Conservation (phyloP, 164 flowering plant genomes). For the Chimonanthus salicifolius region DNA sequence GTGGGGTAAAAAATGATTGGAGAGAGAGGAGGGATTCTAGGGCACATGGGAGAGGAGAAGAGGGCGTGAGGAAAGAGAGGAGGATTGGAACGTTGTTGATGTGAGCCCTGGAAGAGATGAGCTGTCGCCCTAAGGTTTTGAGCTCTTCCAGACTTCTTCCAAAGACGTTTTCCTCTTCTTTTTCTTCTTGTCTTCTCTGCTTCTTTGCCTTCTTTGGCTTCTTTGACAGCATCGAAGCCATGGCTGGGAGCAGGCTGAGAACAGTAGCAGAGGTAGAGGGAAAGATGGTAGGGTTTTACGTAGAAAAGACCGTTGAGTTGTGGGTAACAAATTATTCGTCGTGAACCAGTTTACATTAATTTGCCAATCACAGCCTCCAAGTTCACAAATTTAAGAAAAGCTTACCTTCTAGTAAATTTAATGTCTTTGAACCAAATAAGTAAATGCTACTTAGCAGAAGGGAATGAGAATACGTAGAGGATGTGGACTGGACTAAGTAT, state of each 20-base stretch:
- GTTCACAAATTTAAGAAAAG: too few species aligned
- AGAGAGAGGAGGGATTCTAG: conserved; percentile 74
- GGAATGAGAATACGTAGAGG: too few species aligned
- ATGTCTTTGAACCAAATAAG: too few species aligned
- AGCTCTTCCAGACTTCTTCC: conserved; percentile 34
- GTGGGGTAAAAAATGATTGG: conserved; percentile 76
- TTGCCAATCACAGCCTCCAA: too few species aligned
- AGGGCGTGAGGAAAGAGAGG: conserved; percentile 43
- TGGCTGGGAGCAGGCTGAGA: not conserved
- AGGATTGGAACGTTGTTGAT: conserved; percentile 80
- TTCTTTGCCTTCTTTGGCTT: conserved; percentile 13
- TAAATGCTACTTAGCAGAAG: too few species aligned
- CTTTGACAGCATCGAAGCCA: conserved; percentile 1
- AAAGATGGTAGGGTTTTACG: not conserved
- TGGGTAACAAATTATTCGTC: too few species aligned
- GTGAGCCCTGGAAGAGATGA: conserved; percentile 69
- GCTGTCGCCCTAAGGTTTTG: conserved; percentile 58
- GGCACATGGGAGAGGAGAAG: conserved; percentile 44
- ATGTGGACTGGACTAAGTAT: too few species aligned
- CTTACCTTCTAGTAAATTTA: too few species aligned
- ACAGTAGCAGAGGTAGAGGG: too few species aligned
- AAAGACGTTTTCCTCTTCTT: not conserved
- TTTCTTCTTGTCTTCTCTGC: conserved; percentile 14
- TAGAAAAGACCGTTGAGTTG: not conserved
- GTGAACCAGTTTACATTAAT: too few species aligned